phyloP scores from a whole-genome alignment of 2,329 filamentous ascomycete genomes.

The Cucurbitaria berberidis region DNA sequence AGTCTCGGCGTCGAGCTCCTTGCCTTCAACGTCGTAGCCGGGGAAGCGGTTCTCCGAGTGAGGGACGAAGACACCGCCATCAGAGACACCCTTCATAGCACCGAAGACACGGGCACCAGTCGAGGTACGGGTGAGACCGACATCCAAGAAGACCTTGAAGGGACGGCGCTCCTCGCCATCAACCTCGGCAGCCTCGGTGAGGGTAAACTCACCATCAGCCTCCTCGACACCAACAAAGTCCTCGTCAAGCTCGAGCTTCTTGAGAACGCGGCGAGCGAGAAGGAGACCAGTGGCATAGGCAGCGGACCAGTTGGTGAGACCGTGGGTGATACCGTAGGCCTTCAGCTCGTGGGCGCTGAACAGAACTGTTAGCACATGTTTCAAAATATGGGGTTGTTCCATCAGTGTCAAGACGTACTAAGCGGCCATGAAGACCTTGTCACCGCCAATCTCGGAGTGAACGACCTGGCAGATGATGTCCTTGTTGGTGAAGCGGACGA shows the following conservation, averaged over 20 bases:
- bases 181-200: slow-evolving; percentile 94
- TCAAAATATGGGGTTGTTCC: not conserved
- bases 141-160: slow-evolving; percentile 99
- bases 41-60: slow-evolving; percentile 99
- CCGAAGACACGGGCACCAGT: slow-evolving; percentile 99
- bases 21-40: slow-evolving; percentile 93
- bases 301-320: slow-evolving; percentile 99
- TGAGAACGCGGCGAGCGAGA: slow-evolving; percentile 92
- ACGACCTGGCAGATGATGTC: slow-evolving; percentile 99
- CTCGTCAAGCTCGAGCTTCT: slow-evolving; percentile 95
- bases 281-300: slow-evolving; percentile 97
- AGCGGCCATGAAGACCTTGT: slow-evolving; percentile 81
- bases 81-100: slow-evolving; percentile 99
- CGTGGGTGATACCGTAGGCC: slow-evolving; percentile 96
- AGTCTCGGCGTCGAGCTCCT: slow-evolving; percentile 96
- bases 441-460: slow-evolving; percentile 92
- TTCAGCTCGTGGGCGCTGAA: slow-evolving; percentile 85
- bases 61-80: slow-evolving; percentile 94
- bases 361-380: slow-evolving; percentile 9
- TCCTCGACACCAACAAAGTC: slow-evolving; percentile 96
- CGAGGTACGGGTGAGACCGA: slow-evolving; percentile 95
- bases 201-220: slow-evolving; percentile 90
- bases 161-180: slow-evolving; percentile 89
- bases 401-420: slow-evolving; percentile 26
- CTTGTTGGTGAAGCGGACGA: slow-evolving; percentile 99